Evolutionary conservation across 768 basidiomycete species (phyloP), one percentile per base, ranked within the genome.

Genomic region (Hygrophorus russula): DNA sequence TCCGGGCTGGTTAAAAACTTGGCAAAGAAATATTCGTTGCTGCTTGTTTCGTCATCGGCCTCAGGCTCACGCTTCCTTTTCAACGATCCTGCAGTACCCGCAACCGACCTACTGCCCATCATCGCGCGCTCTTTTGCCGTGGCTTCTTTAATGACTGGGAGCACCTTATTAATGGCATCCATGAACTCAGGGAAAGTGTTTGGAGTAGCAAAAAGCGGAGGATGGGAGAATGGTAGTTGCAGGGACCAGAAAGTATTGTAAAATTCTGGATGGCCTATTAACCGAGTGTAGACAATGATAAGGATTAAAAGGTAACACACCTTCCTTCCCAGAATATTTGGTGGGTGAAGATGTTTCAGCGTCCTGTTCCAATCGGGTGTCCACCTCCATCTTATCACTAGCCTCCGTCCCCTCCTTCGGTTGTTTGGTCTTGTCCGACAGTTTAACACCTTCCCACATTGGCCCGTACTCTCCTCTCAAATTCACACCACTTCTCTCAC

Each of bases 1-100:
- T 91, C 88, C 0, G 86, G 81, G 49, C 79, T 89, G 0, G 91
- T 94, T 42, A 96, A 64, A 62, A 90, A 93, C 60, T 93, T 96
- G 30, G 91, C 87, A 54, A 92, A 93, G 63, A 93, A 94, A 56
- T 91, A 92, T 47, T 91, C 82, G 39, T 67, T 75, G 14, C 65
- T 62, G 43, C 68, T 68, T 12, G 61, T 65, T 53, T 78, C 80
- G 40, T 74, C 71, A n/a, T 59, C 53, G 29, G 35, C 3, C 28
- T 76, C 76, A 7, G 59, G 57, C 14, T 82, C 84, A 17, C 81
- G 76, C 62, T 81, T 84, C 45, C 81, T 70, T 60, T 85, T 89
- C 45, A 73, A 56, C 0, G 62, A 61, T 7, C 51, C 59, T 35
- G 60, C 53, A 45, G 63, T 59, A 11, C 63, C 63, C 1, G 60